These are phyloP conservation scores for Vachellia collinsii DNA, from an alignment of 306 rosid species.

Conservation along the genomic window DNA sequence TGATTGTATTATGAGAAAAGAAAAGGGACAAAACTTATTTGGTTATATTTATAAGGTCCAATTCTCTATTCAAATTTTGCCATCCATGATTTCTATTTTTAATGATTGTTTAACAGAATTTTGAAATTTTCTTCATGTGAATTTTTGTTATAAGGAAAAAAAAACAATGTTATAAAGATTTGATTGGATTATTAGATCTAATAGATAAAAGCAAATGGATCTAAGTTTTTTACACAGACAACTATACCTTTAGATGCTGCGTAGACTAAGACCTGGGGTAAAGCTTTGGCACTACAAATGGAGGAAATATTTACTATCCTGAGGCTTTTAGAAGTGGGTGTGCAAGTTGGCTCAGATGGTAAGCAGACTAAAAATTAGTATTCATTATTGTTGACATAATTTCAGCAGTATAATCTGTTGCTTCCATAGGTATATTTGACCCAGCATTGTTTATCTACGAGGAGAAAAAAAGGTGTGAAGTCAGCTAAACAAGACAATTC, in stretches of 20 bases:
- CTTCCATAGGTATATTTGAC: not conserved
- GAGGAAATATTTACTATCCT: not conserved
- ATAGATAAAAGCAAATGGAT: no score
- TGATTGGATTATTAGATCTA: no score
- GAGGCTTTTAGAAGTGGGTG: conserved; percentile 2
- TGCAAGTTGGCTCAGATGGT: not conserved
- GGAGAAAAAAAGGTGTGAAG: not conserved
- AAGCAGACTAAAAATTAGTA: not conserved
- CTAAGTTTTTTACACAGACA: no score
- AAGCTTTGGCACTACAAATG: not conserved
- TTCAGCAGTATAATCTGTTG: not conserved
- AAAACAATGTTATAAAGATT: no score
- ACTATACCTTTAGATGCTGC: not conserved
- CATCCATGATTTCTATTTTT: no score
- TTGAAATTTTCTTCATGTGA: not conserved
- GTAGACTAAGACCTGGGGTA: not conserved
- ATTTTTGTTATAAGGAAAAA: no score
- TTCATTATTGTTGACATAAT: not conserved
- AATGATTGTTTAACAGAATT: not conserved
- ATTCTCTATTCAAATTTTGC: no score
- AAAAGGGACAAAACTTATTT: no score
- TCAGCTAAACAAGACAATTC: not conserved
- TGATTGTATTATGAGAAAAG: no score
- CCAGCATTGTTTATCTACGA: not conserved
- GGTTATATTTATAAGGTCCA: no score